Evolutionary conservation across 768 basidiomycete species (phyloP).

Genomic region (Galerina marginata): DNA sequence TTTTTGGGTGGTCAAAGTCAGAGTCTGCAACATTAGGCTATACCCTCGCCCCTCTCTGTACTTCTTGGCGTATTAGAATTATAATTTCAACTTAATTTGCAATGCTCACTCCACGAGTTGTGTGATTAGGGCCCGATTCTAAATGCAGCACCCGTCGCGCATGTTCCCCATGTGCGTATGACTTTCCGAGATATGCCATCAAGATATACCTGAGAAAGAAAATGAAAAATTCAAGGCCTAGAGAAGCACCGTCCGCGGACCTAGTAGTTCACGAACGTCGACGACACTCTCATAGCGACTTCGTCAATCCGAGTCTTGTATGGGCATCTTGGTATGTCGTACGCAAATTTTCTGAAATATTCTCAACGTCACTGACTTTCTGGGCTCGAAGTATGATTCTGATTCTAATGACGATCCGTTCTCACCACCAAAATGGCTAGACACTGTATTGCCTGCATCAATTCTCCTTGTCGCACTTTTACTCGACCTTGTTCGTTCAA

Average conservation of each 20-base stretch:
- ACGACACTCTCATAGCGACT: conserved; percentile 24
- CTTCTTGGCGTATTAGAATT: conserved; percentile 16
- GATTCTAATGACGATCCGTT: conserved; percentile 18
- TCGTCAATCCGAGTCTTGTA: conserved; percentile 16
- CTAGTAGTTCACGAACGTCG: conserved; percentile 22
- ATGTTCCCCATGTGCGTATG: conserved; percentile 22
- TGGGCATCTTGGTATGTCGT: conserved; percentile 21
- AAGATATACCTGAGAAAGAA: conserved; percentile 31
- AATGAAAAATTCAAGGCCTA: conserved; percentile 22
- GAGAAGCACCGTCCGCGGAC: conserved; percentile 22
- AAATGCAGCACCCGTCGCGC: conserved; percentile 18
- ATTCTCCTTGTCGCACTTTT: conserved; percentile 37
- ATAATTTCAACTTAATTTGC: conserved; percentile 10
- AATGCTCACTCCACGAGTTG: conserved; percentile 13
- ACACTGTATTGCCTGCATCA: conserved; percentile 28
- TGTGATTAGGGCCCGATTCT: conserved; percentile 14
- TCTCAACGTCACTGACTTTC: conserved; percentile 9
- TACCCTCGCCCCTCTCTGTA: conserved; percentile 4
- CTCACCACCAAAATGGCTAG: conserved; percentile 22
- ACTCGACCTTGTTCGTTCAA: conserved; percentile 29
- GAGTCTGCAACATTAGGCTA: background rate
- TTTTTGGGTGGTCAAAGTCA: conserved; percentile 1
- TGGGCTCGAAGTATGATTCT: conserved; percentile 15
- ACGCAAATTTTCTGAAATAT: background rate
- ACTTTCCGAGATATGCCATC: conserved; percentile 24